Conservation (phyloP, 345 rosid genomes). For the Anacardium occidentale region DNA sequence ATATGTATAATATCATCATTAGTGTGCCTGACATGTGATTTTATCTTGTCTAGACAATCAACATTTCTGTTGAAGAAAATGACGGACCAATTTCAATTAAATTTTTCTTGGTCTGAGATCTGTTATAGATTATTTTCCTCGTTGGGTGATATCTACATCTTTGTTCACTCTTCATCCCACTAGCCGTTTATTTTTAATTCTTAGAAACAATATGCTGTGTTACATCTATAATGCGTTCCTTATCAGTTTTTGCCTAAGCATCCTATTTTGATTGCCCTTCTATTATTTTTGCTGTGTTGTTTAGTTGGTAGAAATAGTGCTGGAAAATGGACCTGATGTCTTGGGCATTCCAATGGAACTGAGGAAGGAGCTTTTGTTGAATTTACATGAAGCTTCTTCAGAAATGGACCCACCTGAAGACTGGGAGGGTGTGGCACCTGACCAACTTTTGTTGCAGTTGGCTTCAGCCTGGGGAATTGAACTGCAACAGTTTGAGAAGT, state of each 20-base stretch:
- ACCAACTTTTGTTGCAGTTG: conserved; percentile 79
- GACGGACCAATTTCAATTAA: too few species aligned
- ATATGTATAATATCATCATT: too few species aligned
- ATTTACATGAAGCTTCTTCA: conserved; percentile 71
- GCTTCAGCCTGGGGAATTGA: conserved; percentile 91
- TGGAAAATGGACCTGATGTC: conserved; percentile 76
- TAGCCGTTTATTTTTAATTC: background rate
- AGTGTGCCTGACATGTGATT: too few species aligned
- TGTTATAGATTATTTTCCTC: too few species aligned
- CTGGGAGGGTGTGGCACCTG: conserved; percentile 86
- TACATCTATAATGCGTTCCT: conserved; percentile 12
- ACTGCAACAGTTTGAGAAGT: conserved; percentile 67
- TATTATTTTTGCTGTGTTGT: conserved; percentile 14
- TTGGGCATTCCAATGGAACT: conserved; percentile 70
- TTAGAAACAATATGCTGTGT: background rate
- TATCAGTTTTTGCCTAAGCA: background rate
- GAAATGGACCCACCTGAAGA: conserved; percentile 80
- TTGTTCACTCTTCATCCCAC: too few species aligned
- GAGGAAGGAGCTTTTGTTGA: conserved; percentile 79
- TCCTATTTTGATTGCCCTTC: background rate
- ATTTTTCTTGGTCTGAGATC: too few species aligned
- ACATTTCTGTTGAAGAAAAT: too few species aligned
- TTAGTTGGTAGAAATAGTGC: conserved; percentile 72
- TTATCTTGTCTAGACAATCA: too few species aligned
- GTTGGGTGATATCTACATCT: too few species aligned